phyloP scores from a whole-genome alignment of 352 stramenopile genomes.

The Globisporangium cystogenes region DNA sequence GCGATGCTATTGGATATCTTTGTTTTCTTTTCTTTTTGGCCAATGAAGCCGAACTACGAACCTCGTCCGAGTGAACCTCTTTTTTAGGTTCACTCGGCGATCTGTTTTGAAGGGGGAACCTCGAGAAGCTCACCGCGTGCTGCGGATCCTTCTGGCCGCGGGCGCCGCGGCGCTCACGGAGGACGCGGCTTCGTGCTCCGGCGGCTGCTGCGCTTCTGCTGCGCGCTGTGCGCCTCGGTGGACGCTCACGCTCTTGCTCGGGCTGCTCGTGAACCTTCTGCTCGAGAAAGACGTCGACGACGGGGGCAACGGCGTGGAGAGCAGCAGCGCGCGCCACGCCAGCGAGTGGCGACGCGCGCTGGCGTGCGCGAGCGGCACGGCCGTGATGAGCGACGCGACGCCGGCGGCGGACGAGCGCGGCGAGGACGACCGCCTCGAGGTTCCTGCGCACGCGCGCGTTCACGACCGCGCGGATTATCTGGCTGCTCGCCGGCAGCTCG shows the following conservation, averaged over 20 bases:
- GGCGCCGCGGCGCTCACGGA: conserved; percentile 53
- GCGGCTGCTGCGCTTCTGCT: conserved; percentile 74
- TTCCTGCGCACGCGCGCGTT: conserved; percentile 78
- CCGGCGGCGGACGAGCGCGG: conserved; percentile 42
- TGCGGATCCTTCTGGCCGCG: conserved; percentile 52
- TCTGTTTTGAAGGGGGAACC: too few relatives aligned
- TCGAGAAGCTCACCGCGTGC: conserved; percentile 47
- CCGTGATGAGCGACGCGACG: conserved; percentile 38
- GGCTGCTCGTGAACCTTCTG: conserved; percentile 76
- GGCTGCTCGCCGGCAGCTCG: conserved; percentile 76
- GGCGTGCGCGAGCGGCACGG: conserved; percentile 53
- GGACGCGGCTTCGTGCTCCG: conserved; percentile 50
- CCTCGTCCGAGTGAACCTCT: too few relatives aligned
- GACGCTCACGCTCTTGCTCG: conserved; percentile 69
- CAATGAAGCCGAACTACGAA: too few relatives aligned
- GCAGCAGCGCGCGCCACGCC: conserved; percentile 27
- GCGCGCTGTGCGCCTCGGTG: conserved; percentile 55
- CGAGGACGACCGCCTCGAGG: conserved; percentile 66
- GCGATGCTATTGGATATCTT: too few relatives aligned
- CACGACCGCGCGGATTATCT: conserved; percentile 83
- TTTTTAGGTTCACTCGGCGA: too few relatives aligned
- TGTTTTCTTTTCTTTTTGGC: too few relatives aligned
- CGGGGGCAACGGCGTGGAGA: conserved; percentile 6
- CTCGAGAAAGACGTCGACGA: conserved; percentile 39
- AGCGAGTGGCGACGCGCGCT: conserved; percentile 69